phyloP scores from a whole-genome alignment of 1,284 basidiomycete genomes.

The Sparassis latifolia region DNA sequence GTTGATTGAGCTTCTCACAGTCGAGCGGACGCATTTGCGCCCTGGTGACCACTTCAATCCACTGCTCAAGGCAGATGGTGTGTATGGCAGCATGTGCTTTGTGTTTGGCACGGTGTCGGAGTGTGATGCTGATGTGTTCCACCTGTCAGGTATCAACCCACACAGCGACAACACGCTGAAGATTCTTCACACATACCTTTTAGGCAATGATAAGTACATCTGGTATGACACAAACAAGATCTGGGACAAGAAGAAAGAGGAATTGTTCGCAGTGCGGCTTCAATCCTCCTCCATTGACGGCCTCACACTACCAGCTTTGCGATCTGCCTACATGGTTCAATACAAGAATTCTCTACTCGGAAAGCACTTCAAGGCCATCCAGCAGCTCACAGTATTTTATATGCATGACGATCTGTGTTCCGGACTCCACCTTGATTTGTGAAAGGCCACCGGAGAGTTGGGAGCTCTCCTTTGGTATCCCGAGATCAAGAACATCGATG shows the following conservation, averaged over 20 bases:
- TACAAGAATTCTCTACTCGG: constrained; percentile 18
- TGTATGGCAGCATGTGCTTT: neutral
- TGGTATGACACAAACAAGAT: constrained; percentile 22
- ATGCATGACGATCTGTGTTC: constrained; percentile 13
- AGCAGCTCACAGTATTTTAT: constrained; percentile 15
- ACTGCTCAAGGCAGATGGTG: neutral
- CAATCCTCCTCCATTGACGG: constrained; percentile 11
- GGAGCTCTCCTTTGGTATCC: constrained; percentile 28
- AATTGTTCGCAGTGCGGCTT: constrained; percentile 8
- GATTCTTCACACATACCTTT: constrained; percentile 28
- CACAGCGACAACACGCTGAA: constrained; percentile 28
- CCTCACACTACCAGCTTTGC: constrained; percentile 13
- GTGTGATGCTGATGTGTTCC: too few relatives aligned
- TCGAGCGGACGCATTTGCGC: neutral
- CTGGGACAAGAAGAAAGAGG: constrained; percentile 6
- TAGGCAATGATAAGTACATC: constrained; percentile 31
- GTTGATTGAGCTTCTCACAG: neutral
- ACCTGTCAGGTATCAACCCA: constrained; percentile 20
- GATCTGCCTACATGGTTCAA: constrained; percentile 17
- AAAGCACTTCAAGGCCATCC: constrained; percentile 16
- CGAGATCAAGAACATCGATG: constrained; percentile 26
- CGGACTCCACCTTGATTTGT: constrained; percentile 1
- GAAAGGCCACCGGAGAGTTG: constrained; percentile 27
- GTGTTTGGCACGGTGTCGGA: neutral
- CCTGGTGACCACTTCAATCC: neutral